Base-by-base conservation (phyloP, 140 eudicot species). In the Eryngium alpinum region DNA sequence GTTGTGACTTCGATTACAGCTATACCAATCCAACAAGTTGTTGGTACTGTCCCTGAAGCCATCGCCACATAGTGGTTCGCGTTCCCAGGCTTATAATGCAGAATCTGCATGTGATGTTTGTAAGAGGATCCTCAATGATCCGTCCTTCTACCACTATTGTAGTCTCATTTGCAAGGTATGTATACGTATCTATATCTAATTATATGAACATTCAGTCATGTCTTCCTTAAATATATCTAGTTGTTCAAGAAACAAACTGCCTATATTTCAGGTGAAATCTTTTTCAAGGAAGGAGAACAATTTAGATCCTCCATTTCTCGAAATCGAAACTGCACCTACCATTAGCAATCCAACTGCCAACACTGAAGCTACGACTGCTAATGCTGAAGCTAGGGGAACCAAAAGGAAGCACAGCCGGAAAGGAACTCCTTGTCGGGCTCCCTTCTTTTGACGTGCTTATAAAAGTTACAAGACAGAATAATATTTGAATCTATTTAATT, bases 81-180 rank as follows among this genome's bases (percentile, higher is more conserved):
- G 87, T 21, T 67, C 87, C 0, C 65, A 29, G 27, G 44, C 69
- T 10, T 73, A 73, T 75, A n/a, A n/a, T n/a, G 52, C 25, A 16
- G 72, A 81, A 19, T 51, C 27, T 28, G 43, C 86, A 19, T 88
- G 91, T 53, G 72, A 59, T 14, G 32, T 50, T 16, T 85, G 91
- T 82, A 81, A 29, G 32, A 77, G 89, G 71, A 83, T 71, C 51
- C 65, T 88, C 59, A 70, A 16, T n/a, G 71, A 86, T 43, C 84
- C 87, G 5, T 25, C 46, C 7, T 43, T 24, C 15, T 78, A 77
- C 44, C 80, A 83, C 31, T 88, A 59, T 28, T 88, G 91, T 85
- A 81, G 84, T 69, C 80, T 88, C 9, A 31, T 86, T 27, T 88
- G 91, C 91, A 81, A 88, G 86, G 91, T 88, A 78, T 5, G n/a